phyloP scores from a whole-genome alignment of 768 basidiomycete species.

The Boletus speciosus region DNA sequence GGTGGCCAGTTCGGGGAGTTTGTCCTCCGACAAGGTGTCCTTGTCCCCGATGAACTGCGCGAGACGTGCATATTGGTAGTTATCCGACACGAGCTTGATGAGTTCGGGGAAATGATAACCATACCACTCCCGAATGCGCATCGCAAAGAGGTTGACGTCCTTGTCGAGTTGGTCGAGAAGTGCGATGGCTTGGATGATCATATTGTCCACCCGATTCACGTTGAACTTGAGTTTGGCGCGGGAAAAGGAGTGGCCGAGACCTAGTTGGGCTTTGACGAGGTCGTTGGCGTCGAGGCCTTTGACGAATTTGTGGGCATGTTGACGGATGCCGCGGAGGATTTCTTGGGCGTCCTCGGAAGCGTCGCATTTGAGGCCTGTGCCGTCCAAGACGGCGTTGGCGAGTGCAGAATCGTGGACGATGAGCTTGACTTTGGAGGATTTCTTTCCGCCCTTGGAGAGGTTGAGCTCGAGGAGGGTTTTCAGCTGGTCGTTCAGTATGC shows the following conservation, averaged over 20 bases:
- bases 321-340: conserved; percentile 87
- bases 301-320: conserved; percentile 86
- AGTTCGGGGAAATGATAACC: conserved; percentile 99
- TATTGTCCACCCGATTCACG: conserved; percentile 94
- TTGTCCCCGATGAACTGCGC: conserved; percentile 90
- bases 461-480: conserved; percentile 84
- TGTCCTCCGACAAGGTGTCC: conserved; percentile 72
- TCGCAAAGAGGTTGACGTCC: conserved; percentile 97
- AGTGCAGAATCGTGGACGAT: conserved; percentile 76
- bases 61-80: conserved; percentile 86
- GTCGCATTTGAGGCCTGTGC: conserved; percentile 71
- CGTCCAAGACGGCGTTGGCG: conserved; percentile 73
- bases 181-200: conserved; percentile 99
- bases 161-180: conserved; percentile 98
- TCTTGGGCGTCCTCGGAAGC: conserved; percentile 78
- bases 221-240: conserved; percentile 98
- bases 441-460: conserved; percentile 66
- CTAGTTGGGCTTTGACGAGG: conserved; percentile 90
- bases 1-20: conserved; percentile 71
- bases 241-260: conserved; percentile 96
- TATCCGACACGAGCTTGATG: conserved; percentile 88
- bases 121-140: conserved; percentile 99
- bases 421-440: conserved; percentile 65
- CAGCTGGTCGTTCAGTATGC: conserved; percentile 81
- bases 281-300: conserved; percentile 86